Conservation (phyloP, 257 asterid genomes). For the Handroanthus guayacan region DNA sequence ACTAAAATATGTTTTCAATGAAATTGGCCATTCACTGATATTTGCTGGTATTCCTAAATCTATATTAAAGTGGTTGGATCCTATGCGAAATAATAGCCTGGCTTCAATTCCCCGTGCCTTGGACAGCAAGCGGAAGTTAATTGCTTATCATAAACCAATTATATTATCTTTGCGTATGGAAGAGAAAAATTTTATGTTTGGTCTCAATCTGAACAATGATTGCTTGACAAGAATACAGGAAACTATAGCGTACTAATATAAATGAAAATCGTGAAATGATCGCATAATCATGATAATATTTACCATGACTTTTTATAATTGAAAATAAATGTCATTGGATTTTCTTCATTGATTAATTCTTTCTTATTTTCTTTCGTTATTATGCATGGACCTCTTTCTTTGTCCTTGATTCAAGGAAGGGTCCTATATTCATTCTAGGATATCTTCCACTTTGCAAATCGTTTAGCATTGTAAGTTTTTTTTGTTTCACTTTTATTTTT, state of each 20-base stretch:
- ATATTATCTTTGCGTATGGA: slow-evolving; percentile 21
- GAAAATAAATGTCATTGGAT: no score
- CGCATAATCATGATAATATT: neutral
- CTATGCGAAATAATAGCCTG: neutral
- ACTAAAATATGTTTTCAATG: no score
- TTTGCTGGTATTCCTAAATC: neutral
- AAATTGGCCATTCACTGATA: neutral
- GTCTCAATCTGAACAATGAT: slow-evolving; percentile 24
- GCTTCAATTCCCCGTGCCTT: slow-evolving; percentile 1
- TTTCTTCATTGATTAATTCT: no score
- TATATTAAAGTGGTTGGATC: neutral
- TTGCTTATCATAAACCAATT: slow-evolving; percentile 20
- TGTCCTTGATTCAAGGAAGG: no score
- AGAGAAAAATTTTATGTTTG: neutral
- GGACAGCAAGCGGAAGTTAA: neutral
- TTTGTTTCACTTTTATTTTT: no score
- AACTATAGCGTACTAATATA: neutral
- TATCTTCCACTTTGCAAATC: no score
- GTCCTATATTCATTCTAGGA: no score
- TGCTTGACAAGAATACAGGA: slow-evolving; percentile 23
- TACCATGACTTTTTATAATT: neutral
- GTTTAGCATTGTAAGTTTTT: no score
- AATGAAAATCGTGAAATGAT: neutral
- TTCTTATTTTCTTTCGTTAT: no score
- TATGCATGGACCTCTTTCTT: no score